Percentiles rank a stretch among this genome's conserved stretches.
Evolutionary conservation across 1,139 yeast genomes (phyloP).

Genomic region (Nakaseomyces nivariensis): DNA sequence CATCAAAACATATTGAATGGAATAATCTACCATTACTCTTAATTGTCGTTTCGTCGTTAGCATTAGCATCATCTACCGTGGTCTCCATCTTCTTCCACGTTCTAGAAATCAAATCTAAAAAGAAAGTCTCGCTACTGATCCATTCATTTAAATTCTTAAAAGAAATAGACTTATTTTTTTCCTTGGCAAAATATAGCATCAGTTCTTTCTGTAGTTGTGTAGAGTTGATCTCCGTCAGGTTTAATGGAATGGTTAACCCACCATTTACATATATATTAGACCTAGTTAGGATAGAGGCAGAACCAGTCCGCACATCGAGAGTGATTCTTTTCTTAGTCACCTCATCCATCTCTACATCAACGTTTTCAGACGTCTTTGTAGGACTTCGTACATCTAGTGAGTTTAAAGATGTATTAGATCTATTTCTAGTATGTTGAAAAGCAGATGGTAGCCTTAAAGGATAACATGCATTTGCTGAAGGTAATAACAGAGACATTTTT

Average conservation of each 20-base stretch:
- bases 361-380: background rate
- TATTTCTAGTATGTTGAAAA: background rate
- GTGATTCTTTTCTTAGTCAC: conserved; percentile 16
- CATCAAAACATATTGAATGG: conserved; percentile 45
- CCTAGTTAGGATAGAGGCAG: conserved; percentile 46
- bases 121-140: conserved; percentile 48
- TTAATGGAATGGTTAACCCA: conserved; percentile 55
- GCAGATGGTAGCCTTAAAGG: background rate
- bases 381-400: background rate
- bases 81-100: conserved; percentile 41
- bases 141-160: conserved; percentile 32
- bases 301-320: conserved; percentile 58
- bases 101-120: conserved; percentile 46
- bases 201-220: conserved; percentile 26
- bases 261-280: conserved; percentile 56
- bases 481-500: background rate
- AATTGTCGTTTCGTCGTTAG: conserved; percentile 8
- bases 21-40: conserved; percentile 48
- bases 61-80: conserved; percentile 7
- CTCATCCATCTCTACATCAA: conserved; percentile 10
- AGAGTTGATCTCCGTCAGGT: conserved; percentile 33
- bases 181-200: conserved; percentile 19
- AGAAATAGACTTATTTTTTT: conserved; percentile 11
- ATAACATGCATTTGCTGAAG: conserved; percentile 2
- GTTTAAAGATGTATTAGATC: background rate